Evolutionary conservation across 1,284 basidiomycete species (phyloP), one percentile per base, ranked within the genome.

Genomic region (Mrakiaceae sp.): DNA sequence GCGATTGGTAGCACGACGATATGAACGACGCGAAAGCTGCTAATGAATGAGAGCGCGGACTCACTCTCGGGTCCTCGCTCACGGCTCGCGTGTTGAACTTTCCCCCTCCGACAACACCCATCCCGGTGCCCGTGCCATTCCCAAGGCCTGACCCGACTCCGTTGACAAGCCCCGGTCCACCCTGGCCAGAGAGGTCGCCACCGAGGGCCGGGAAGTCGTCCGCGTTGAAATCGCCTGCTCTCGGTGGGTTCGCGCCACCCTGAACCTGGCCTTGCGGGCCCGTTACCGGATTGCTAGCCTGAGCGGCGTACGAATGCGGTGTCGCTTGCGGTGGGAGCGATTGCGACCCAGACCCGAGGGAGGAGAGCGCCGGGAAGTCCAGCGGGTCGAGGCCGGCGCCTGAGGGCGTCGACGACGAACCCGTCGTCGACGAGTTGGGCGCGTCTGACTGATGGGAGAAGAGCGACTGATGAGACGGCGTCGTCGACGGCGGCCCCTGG

Each of bases 201-300:
- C 70, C 71, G n/a, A 72, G 64, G 2, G 71, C 71, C 11, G 71
- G 71, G 27, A 72, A 72, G 67, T 72, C 70, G 64, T 72, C 71
- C 43, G 67, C 56, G 27, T 64, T 67, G 67, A 70, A 68, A 16
- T 67, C 66, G 14, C 62, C 62, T 47, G 50, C 43, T 8, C 54
- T 42, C 39, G 43, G 39, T 42, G 54, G n/a, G 39, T 55, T 27
- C 12, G 56, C 48, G 43, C 62, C 61, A 14, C 42, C 55, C 5
- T 42, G 54, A 39, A 27, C 58, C 46, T 59, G 54, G 42, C 49
- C n/a, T 49, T 51, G 39, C 47, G 51, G 59, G 39, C 58, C 14
- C 12, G 56, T 27, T 10, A 48, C 59, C 14, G 58, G 64, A 12
- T 61, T 50, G 16, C 66, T 64, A 2, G 69, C 70, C 48, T 71